These are phyloP conservation scores for Macrocystidia cucumis DNA, from an alignment of 1,284 basidiomycete species.

Conservation along the genomic window DNA sequence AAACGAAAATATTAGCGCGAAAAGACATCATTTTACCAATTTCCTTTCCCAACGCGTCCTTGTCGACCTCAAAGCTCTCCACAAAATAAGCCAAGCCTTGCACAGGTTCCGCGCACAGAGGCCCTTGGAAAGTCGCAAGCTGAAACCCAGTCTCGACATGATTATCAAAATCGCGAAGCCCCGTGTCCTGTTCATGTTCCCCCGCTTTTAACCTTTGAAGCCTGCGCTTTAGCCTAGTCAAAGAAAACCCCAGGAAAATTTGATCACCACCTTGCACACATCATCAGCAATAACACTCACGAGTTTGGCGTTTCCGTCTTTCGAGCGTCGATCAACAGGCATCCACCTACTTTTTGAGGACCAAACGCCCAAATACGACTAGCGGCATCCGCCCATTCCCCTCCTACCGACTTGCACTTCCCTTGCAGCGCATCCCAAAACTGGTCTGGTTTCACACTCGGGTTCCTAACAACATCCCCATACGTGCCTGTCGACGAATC, in stretches of 20 bases:
- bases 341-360: constrained; percentile 82
- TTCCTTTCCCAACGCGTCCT: constrained; percentile 53
- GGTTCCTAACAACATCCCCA: constrained; percentile 51
- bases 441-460: constrained; percentile 62
- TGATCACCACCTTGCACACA: constrained; percentile 9
- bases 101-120: constrained; percentile 92
- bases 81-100: constrained; percentile 92
- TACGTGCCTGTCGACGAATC: constrained; percentile 41
- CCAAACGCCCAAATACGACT: constrained; percentile 90
- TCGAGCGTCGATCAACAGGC: constrained; percentile 76
- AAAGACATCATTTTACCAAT: constrained; percentile 35
- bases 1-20: constrained; percentile 8
- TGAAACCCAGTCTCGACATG: constrained; percentile 93
- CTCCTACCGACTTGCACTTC: constrained; percentile 62
- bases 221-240: constrained; percentile 44
- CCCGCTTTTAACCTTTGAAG: constrained; percentile 32
- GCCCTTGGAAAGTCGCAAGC: constrained; percentile 89
- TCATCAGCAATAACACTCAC: constrained; percentile 32
- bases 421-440: constrained; percentile 78
- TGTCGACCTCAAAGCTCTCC: constrained; percentile 65
- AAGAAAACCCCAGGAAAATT: constrained; percentile 6
- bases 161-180: constrained; percentile 62
- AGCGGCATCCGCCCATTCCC: constrained; percentile 74
- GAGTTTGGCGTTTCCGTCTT: constrained; percentile 36
- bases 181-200: constrained; percentile 26